Percentiles rank a stretch among this genome's conserved stretches.
Conservation (phyloP, 2,329 filamentous ascomycete genomes). For the Calonectria pauciramosa region DNA sequence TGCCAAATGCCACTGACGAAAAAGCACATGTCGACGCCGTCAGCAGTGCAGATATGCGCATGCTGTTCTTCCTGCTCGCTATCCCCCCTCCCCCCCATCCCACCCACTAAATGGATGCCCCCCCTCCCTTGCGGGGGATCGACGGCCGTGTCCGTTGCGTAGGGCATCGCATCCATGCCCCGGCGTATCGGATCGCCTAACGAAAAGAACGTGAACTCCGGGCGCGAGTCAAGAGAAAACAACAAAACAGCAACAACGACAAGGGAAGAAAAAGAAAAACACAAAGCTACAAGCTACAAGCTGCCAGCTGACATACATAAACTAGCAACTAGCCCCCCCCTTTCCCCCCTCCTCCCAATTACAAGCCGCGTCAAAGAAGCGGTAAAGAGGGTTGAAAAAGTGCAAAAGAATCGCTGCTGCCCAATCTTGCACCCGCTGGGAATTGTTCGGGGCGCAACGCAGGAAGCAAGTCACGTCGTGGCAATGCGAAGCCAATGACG, state of each 20-base stretch:
- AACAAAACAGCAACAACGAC: neutral
- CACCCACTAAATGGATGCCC: neutral
- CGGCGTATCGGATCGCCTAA: conserved; percentile 15
- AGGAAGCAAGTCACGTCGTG: neutral
- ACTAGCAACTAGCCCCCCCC: neutral
- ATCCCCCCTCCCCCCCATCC: neutral
- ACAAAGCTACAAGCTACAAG: neutral
- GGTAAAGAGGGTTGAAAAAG: conserved; percentile 10
- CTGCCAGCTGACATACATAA: conserved; percentile 9
- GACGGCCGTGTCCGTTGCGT: conserved; percentile 5
- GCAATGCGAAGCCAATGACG: neutral
- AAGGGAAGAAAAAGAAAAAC: neutral
- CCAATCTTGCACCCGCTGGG: neutral
- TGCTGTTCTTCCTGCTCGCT: neutral
- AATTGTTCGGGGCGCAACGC: conserved; percentile 7
- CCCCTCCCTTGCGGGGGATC: conserved; percentile 21
- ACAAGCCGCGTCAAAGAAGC: neutral
- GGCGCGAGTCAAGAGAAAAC: neutral
- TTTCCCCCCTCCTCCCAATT: neutral
- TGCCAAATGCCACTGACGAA: neutral
- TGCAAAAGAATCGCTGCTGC: neutral
- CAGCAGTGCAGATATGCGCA: conserved; percentile 6
- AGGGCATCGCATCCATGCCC: conserved; percentile 12
- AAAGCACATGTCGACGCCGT: conserved; percentile 5
- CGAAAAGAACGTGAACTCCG: conserved; percentile 5